Conservation (phyloP, 2,329 filamentous ascomycete genomes). For the Fusarium dlaminii region DNA sequence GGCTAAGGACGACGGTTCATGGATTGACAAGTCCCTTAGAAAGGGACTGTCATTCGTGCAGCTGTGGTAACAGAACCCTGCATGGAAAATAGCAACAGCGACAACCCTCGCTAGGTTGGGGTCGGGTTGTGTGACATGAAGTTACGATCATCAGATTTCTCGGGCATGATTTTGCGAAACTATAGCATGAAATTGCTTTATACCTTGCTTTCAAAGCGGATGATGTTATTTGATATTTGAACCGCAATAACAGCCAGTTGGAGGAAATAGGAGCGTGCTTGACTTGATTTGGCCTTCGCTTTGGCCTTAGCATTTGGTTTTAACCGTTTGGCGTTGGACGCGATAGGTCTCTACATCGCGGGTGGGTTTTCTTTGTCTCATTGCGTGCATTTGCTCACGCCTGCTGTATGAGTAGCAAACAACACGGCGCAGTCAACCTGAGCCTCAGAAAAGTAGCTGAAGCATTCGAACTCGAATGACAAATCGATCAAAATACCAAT, state of each 20-base stretch:
- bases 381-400: slow-evolving; percentile 14
- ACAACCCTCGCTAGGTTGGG: slow-evolving; percentile 10
- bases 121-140: slow-evolving; percentile 17
- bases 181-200: neutral
- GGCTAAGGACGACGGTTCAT: slow-evolving; percentile 30
- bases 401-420: slow-evolving; percentile 21
- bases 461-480: slow-evolving; percentile 13
- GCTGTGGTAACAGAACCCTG: slow-evolving; percentile 29
- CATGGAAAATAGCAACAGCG: neutral
- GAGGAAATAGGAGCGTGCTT: slow-evolving; percentile 12
- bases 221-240: slow-evolving; percentile 1
- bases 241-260: neutral
- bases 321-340: slow-evolving; percentile 12
- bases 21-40: slow-evolving; percentile 40
- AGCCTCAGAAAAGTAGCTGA: neutral
- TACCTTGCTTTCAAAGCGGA: slow-evolving; percentile 13
- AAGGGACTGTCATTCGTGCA: slow-evolving; percentile 36
- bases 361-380: slow-evolving; percentile 4
- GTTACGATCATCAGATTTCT: slow-evolving; percentile 26
- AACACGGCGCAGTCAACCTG: slow-evolving; percentile 16
- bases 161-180: slow-evolving; percentile 22
- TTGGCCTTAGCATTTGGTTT: neutral
- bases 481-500: neutral
- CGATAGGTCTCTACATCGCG: slow-evolving; percentile 5
- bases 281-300: neutral